phyloP scores from a whole-genome alignment of 1,139 yeast species.

The Candida freyschussii region DNA sequence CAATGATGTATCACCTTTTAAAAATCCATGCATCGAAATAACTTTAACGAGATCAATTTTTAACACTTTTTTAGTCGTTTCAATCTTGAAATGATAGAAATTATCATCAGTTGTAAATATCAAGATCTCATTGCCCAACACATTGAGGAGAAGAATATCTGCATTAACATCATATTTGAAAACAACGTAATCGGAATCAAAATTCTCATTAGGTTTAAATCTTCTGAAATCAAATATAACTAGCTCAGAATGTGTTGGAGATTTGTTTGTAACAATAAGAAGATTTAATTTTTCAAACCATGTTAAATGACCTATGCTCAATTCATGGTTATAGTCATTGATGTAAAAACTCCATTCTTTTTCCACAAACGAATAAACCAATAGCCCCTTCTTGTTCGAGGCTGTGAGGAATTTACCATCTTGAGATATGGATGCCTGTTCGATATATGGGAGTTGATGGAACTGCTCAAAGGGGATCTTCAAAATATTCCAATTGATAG shows the following conservation, averaged over 20 bases:
- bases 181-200: slow-evolving; percentile 23
- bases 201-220: slow-evolving; percentile 15
- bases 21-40: slow-evolving; percentile 19
- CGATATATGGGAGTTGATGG: slow-evolving; percentile 22
- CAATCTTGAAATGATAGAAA: slow-evolving; percentile 21
- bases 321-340: slow-evolving; percentile 24
- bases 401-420: slow-evolving; percentile 34
- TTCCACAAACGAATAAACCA: slow-evolving; percentile 27
- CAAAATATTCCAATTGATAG: slow-evolving; percentile 20
- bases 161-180: slow-evolving; percentile 26
- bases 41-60: slow-evolving; percentile 24
- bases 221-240: slow-evolving; percentile 23
- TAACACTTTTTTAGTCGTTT: slow-evolving; percentile 10
- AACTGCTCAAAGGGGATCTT: slow-evolving; percentile 21
- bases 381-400: slow-evolving; percentile 30
- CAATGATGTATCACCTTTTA: slow-evolving; percentile 13
- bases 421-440: slow-evolving; percentile 29
- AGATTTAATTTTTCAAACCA: slow-evolving; percentile 20
- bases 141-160: slow-evolving; percentile 18
- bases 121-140: slow-evolving; percentile 19
- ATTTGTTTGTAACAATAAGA: slow-evolving; percentile 19
- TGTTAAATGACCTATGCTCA: slow-evolving; percentile 17
- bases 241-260: slow-evolving; percentile 17
- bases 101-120: slow-evolving; percentile 16
- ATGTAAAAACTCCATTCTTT: slow-evolving; percentile 33